phyloP scores from a whole-genome alignment of 768 basidiomycete species.

The Hygrocybe coccinea region DNA sequence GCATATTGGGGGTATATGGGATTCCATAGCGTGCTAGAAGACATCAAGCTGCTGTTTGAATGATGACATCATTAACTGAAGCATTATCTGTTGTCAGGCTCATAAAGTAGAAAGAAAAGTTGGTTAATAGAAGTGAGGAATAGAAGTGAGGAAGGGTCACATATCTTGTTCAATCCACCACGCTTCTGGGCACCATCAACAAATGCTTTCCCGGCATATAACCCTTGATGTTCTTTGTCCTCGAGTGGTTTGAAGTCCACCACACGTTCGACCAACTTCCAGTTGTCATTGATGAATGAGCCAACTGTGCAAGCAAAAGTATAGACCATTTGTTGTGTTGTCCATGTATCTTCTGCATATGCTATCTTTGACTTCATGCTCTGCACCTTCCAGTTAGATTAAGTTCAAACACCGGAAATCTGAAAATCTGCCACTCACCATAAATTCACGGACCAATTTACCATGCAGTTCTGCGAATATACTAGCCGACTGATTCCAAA shows the following conservation, averaged over 20 bases:
- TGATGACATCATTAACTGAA: conserved; percentile 30
- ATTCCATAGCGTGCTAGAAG: conserved; percentile 24
- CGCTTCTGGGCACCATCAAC: conserved; percentile 17
- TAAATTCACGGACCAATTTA: conserved; percentile 15
- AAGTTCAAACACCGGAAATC: not conserved
- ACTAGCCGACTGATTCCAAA: conserved; percentile 17
- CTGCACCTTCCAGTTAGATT: conserved; percentile 2
- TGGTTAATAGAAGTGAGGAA: conserved; percentile 7
- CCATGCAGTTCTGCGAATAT: conserved; percentile 18
- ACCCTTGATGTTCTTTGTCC: conserved; percentile 32
- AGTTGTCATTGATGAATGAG: conserved; percentile 28
- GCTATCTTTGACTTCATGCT: conserved; percentile 23
- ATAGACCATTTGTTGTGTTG: conserved; percentile 27
- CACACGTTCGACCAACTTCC: conserved; percentile 30
- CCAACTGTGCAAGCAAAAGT: conserved; percentile 30
- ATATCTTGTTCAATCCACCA: conserved; percentile 33
- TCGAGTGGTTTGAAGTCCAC: conserved; percentile 30
- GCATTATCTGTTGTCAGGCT: conserved; percentile 33
- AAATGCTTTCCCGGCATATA: conserved; percentile 29
- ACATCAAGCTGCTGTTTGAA: conserved; percentile 16
- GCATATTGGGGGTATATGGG: conserved; percentile 24
- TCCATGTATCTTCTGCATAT: conserved; percentile 29
- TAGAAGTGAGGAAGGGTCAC: conserved; percentile 11
- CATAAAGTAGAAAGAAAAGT: conserved; percentile 14
- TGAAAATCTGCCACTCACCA: conserved; percentile 12